Evolutionary conservation across 2,329 filamentous ascomycete species (phyloP), one percentile per base, ranked within the genome.

Genomic region (Cordyceps fumosorosea): DNA sequence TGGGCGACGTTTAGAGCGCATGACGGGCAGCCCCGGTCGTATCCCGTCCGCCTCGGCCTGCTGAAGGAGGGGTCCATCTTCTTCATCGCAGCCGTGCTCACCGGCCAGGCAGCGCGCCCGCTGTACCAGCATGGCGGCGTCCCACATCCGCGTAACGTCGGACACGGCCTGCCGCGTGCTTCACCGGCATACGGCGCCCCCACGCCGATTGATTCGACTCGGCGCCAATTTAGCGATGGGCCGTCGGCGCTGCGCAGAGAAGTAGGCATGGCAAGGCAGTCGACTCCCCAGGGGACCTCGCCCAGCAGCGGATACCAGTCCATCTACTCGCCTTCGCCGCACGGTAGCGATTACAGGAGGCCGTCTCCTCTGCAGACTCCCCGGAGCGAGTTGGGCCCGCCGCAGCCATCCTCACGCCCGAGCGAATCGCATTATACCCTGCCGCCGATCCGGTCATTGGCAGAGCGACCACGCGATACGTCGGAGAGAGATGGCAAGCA

Each of bases 11-110:
- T 88, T 65, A 71, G 77, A 55, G 74, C 77, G 3, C 72, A 74
- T 2, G 81, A 85, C 57, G 81, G 83, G 20, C 81, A 83, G 63
- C 74, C 75, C 34, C 76, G 83, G 63, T 74, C 75, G 11, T 79
- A 81, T 63, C 73, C 78, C 2, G 74, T 84, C 34, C 81, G 80
- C 1, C 69, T 87, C 44, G 84, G 84, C 0, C 75, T 88, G 34
- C 82, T 80, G 14, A 87, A 85, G 67, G 80, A 81, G 64, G 82
- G 84, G 4, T 84, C 84, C 45, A 84, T 86, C 63, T 88, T 84
- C 70, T 87, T 87, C 66, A 78, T 88, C 48, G 81, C 86, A 8
- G 67, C 87, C 60, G 66, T 80, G 47, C 69, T 86, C 63, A 74
- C 67, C 29, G 65, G 76, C 0, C 69, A 71, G 34, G 11, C 34